Base-by-base conservation (phyloP, 108 stramenopile species). In the Nitzschia sp. region DNA sequence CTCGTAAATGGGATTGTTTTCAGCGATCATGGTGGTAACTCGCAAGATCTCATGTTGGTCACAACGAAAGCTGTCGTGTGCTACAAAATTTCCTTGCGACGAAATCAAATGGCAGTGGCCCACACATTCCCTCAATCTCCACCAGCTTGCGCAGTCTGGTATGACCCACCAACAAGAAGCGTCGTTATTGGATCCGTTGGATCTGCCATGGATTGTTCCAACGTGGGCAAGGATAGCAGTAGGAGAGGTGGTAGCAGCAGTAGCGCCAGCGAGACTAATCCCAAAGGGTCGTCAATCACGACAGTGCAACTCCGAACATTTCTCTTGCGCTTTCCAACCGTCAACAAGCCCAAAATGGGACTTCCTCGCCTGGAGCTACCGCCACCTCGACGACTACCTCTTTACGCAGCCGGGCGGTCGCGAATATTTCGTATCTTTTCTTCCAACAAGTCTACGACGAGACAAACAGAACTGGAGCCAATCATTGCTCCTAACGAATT, bases 101-200 rank as follows among this genome's bases (percentile, higher is more conserved):
- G 57, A 19, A 32, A 58, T 58, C 57, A 58, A 34, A 58, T 58
- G 57, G 57, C 57, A 19, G n/a, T 34, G 32, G 21, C 57, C n/a
- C 33, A 58, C 33, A 2, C 57, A 1, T 58, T 58, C 21, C 28
- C 28, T 13, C 57, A 58, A 32, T 58, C 57, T 8, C 27, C 3
- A 3, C 27, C 27, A 26, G 28, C 56, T 11, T 53, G 22, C 22
- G 26, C 22, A 25, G 25, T 8, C 1, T 58, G 57, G 57, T 58
- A 34, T 32, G 57, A 58, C 3, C 33, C 57, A 1, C n/a, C 2
- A 3, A 58, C 57, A 32, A 28, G 57, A 32, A 32, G 17, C 15
- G 17, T 58, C 30, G 31, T 58, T 29, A 31, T 58, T n/a, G 57
- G 57, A 11, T 25, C 30, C 33, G 33, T 28, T 11, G 57, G 57